Evolutionary conservation across 2,329 filamentous ascomycete genomes (phyloP).

Genomic region (Ophiostoma ulmi): DNA sequence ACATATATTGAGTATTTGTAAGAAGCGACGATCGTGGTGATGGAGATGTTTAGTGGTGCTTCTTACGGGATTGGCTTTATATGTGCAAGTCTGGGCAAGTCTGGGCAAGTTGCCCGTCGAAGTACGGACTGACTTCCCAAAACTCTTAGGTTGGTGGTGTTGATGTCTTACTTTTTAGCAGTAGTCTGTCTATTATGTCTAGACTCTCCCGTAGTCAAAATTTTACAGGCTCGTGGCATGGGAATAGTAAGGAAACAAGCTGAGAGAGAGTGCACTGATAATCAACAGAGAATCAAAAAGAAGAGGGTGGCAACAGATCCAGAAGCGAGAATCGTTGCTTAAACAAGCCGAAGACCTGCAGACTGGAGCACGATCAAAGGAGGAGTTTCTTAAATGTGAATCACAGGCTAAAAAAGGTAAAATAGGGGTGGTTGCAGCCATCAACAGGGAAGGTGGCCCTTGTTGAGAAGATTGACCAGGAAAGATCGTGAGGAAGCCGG

Average conservation of each 20-base stretch:
- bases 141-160: neutral
- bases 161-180: neutral
- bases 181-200: neutral
- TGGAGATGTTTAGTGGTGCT: neutral
- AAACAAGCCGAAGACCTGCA: neutral
- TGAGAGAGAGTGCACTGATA: neutral
- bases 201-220: neutral
- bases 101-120: neutral
- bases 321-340: slow-evolving; percentile 1
- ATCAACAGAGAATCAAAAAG: neutral
- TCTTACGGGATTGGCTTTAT: neutral
- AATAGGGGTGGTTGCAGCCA: neutral
- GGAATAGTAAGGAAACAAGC: neutral
- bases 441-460: neutral
- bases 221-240: neutral
- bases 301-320: neutral
- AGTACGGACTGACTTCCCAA: slow-evolving; percentile 5
- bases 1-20: neutral
- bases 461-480: neutral
- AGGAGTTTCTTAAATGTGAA: neutral
- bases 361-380: neutral
- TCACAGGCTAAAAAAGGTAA: neutral
- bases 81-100: neutral
- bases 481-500: neutral
- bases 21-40: neutral